phyloP scores from a whole-genome alignment of 345 rosid genomes.

The Lumnitzera racemosa region DNA sequence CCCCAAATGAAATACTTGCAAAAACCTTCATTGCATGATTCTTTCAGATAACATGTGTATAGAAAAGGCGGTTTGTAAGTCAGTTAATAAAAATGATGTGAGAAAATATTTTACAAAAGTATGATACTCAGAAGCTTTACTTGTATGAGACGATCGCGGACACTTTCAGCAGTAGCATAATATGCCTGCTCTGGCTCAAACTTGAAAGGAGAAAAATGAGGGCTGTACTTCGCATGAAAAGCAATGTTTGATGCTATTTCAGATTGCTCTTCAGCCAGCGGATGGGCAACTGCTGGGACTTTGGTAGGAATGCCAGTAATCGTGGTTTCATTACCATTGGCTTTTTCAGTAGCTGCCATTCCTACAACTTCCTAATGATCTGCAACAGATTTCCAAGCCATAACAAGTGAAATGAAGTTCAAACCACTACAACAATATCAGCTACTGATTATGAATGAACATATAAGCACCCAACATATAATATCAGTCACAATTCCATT shows the following conservation, averaged over 20 bases:
- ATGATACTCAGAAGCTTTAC: constrained; percentile 17
- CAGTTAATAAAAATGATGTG: no score
- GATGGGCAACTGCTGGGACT: constrained; percentile 51
- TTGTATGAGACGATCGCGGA: constrained; percentile 83
- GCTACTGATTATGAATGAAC: no score
- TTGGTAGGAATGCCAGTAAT: constrained; percentile 22
- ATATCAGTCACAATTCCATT: no score
- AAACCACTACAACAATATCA: no score
- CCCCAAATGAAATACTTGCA: no score
- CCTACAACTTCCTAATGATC: constrained; percentile 10
- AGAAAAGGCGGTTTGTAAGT: no score
- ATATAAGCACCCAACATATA: no score
- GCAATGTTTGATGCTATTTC: constrained; percentile 73
- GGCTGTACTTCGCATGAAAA: constrained; percentile 70
- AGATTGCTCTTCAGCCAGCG: constrained; percentile 44
- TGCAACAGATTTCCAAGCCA: neutral
- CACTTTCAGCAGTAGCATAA: constrained; percentile 81
- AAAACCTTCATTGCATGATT: no score
- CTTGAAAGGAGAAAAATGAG: constrained; percentile 94
- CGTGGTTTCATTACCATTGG: constrained; percentile 26
- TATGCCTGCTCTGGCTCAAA: constrained; percentile 83
- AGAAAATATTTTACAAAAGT: no score
- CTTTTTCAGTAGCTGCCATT: constrained; percentile 27
- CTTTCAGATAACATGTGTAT: no score
- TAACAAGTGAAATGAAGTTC: no score